Conservation (phyloP, 83 land plant genomes). For the Picea abies region DNA sequence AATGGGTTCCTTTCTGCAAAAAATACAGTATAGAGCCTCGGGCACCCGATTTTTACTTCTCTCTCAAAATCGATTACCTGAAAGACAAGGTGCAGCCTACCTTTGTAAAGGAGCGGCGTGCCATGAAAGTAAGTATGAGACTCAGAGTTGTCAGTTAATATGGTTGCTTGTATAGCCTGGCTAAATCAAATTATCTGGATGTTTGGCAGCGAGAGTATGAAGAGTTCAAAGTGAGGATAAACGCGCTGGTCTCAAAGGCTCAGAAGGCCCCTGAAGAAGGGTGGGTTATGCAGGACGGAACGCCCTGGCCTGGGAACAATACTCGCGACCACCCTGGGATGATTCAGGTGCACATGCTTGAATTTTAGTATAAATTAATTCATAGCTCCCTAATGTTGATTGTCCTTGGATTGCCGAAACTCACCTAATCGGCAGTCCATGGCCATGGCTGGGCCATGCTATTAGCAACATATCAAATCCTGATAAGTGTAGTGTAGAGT, state of each 20-base stretch:
- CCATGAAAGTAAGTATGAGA: conserved; percentile 16
- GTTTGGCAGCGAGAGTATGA: conserved; percentile 43
- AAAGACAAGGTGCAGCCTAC: conserved; percentile 44
- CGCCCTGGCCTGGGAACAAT: conserved; percentile 59
- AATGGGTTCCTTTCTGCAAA: conserved; percentile 47
- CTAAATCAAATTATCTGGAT: no score
- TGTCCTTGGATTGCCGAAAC: no score
- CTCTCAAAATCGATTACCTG: conserved; percentile 40
- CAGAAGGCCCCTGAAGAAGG: conserved; percentile 47
- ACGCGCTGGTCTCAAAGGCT: conserved; percentile 53
- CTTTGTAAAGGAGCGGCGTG: conserved; percentile 41
- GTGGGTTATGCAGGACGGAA: conserved; percentile 52
- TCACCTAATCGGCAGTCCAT: no score
- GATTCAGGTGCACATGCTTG: conserved; percentile 40
- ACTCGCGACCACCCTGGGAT: conserved; percentile 59
- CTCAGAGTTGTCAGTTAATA: no score
- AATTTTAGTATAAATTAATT: no score
- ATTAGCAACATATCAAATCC: no score
- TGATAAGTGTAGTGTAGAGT: no score
- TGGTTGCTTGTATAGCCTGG: no score
- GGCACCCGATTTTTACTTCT: conserved; percentile 44
- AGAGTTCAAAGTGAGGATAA: conserved; percentile 46
- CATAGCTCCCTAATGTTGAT: no score
- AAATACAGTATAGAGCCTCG: conserved; percentile 38
- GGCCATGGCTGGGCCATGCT: no score